Conservation (phyloP, 192 early-diverging fungal species). For the Helicostylum pulchrum region DNA sequence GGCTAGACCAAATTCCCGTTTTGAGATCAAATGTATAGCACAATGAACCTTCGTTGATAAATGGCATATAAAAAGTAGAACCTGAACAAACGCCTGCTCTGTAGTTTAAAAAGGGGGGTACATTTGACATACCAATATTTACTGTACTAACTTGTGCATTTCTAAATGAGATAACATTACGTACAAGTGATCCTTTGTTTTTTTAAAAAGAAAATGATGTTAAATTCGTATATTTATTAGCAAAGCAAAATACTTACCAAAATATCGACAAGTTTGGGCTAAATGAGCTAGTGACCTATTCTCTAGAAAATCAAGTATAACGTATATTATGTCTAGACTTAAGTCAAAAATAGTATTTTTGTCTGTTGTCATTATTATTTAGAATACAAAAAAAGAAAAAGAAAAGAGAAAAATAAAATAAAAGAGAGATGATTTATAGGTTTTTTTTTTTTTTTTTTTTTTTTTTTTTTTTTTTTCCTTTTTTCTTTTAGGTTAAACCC, state of each 20-base stretch:
- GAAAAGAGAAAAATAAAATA: background rate
- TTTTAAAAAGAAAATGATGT: too few relatives aligned
- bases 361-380: background rate
- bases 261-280: slow-evolving; percentile 10
- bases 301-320: slow-evolving; percentile 10
- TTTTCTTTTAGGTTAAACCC: background rate
- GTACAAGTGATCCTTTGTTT: slow-evolving; percentile 5
- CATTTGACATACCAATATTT: background rate
- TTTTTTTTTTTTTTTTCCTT: background rate
- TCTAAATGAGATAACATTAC: slow-evolving; percentile 9
- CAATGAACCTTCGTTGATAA: slow-evolving; percentile 16
- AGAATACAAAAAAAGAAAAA: background rate
- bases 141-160: background rate
- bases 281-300: slow-evolving; percentile 12
- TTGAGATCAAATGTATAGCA: slow-evolving; percentile 29
- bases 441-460: background rate
- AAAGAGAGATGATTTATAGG: background rate
- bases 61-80: slow-evolving; percentile 26
- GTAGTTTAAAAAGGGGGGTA: slow-evolving; percentile 11
- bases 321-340: slow-evolving; percentile 15
- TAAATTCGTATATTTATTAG: background rate
- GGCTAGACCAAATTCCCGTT: slow-evolving; percentile 19
- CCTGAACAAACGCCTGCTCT: slow-evolving; percentile 21
- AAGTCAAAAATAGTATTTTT: slow-evolving; percentile 1
- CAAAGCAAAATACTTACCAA: slow-evolving; percentile 3